Conservation (phyloP, 2,329 filamentous ascomycete species). For the Cladophialophora psammophila region DNA sequence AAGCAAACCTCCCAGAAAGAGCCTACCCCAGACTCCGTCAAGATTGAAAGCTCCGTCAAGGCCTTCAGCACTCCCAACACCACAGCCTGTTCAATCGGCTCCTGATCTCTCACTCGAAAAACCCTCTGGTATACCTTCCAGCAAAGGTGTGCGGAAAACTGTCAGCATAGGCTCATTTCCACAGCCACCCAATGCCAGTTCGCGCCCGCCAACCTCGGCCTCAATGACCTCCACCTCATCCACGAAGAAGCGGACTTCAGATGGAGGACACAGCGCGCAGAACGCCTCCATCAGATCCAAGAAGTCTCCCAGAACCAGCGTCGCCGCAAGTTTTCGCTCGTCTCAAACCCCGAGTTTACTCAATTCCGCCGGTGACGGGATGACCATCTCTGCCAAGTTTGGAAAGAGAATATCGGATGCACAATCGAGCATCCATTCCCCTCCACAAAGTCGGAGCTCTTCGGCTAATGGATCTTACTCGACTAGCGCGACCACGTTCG, state of each 20-base stretch:
- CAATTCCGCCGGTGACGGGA: slow-evolving; percentile 79
- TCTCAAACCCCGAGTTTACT: slow-evolving; percentile 73
- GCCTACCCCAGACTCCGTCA: slow-evolving; percentile 53
- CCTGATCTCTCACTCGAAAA: slow-evolving; percentile 59
- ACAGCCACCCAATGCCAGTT: slow-evolving; percentile 76
- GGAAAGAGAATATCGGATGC: slow-evolving; percentile 75
- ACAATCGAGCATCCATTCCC: slow-evolving; percentile 78
- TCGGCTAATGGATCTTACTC: slow-evolving; percentile 93
- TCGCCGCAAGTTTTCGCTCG: slow-evolving; percentile 59
- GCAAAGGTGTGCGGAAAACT: slow-evolving; percentile 80
- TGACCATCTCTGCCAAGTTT: slow-evolving; percentile 69
- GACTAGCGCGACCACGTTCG: slow-evolving; percentile 86
- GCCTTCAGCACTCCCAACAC: slow-evolving; percentile 56
- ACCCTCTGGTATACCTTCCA: slow-evolving; percentile 53
- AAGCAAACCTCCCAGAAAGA: slow-evolving; percentile 72
- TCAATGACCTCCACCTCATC: slow-evolving; percentile 51
- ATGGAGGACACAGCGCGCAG: slow-evolving; percentile 52
- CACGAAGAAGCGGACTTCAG: slow-evolving; percentile 48
- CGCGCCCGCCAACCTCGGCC: slow-evolving; percentile 68
- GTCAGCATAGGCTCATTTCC: slow-evolving; percentile 95
- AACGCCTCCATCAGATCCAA: slow-evolving; percentile 54
- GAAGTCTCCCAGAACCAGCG: slow-evolving; percentile 65
- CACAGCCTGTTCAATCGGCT: slow-evolving; percentile 59
- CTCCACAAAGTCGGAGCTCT: slow-evolving; percentile 86
- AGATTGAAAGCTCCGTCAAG: slow-evolving; percentile 55